Percentiles rank a stretch among this genome's conserved stretches.
These are phyloP conservation scores for Diaporthe sp. DNA, from an alignment of 2,329 filamentous ascomycete species.

Conservation along the genomic window DNA sequence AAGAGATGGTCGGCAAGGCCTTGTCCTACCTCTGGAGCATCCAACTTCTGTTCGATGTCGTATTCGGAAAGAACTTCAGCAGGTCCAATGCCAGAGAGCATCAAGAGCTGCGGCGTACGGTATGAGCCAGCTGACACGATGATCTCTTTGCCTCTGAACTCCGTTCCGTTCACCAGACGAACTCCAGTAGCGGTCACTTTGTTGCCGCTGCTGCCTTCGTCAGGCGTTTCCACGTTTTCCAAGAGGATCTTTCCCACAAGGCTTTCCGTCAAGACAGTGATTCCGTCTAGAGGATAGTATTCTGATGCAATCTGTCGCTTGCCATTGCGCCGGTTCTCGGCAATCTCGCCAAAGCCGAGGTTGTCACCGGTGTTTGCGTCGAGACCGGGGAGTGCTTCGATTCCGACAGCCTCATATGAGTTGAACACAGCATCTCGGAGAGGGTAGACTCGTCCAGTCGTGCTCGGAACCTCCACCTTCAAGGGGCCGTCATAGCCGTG, in stretches of 20 bases:
- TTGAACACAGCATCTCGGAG: constrained; percentile 35
- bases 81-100: constrained; percentile 47
- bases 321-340: constrained; percentile 39
- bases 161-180: not conserved
- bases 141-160: constrained; percentile 39
- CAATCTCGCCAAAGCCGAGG: constrained; percentile 41
- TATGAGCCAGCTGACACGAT: constrained; percentile 45
- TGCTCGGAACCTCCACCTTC: constrained; percentile 40
- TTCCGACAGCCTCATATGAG: not conserved
- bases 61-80: constrained; percentile 38
- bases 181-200: constrained; percentile 3
- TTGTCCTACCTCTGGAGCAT: constrained; percentile 46
- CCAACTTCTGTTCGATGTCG: constrained; percentile 41
- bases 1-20: constrained; percentile 34
- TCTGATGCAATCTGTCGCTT: constrained; percentile 35
- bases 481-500: constrained; percentile 29
- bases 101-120: constrained; percentile 46
- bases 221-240: not conserved
- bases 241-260: constrained; percentile 4
- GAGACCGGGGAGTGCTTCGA: constrained; percentile 26
- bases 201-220: not conserved
- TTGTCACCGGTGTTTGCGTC: constrained; percentile 39
- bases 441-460: constrained; percentile 46
- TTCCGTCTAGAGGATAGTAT: constrained; percentile 29
- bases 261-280: not conserved